Evolutionary conservation across 2,329 filamentous ascomycete species (phyloP).

Genomic region (Ophiostoma montium): DNA sequence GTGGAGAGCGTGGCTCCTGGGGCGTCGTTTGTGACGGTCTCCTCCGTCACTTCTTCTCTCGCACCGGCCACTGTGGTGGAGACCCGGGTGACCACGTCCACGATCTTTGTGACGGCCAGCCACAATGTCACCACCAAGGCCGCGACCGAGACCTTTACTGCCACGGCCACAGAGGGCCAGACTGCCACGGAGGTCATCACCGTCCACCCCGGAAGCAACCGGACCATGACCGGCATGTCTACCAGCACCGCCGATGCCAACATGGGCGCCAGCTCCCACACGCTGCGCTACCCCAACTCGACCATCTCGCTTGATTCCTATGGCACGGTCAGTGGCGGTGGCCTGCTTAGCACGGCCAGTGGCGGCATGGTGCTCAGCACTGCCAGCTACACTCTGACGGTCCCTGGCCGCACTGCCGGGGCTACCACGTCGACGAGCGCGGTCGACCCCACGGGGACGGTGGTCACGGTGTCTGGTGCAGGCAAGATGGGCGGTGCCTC

Average conservation of each 20-base stretch:
- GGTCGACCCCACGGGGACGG: constrained; percentile 10
- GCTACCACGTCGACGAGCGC: constrained; percentile 18
- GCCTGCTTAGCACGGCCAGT: constrained; percentile 6
- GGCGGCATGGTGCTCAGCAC: constrained; percentile 2
- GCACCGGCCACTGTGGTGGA: background rate
- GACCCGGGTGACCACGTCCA: background rate
- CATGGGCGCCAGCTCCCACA: background rate
- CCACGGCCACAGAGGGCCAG: background rate
- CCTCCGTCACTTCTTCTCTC: background rate
- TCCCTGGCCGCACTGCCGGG: constrained; percentile 1
- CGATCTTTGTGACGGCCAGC: background rate
- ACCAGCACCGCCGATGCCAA: constrained; percentile 6
- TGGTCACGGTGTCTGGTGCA: constrained; percentile 19
- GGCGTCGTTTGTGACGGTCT: background rate
- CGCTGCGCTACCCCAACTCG: constrained; percentile 6
- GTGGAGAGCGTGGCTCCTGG: background rate
- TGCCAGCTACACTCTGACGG: constrained; percentile 8
- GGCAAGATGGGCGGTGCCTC: constrained; percentile 12
- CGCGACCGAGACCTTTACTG: constrained; percentile 1
- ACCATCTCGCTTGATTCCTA: constrained; percentile 4
- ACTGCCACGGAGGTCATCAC: constrained; percentile 4
- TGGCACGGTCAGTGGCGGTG: background rate
- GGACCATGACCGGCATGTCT: background rate
- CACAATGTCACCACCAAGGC: background rate
- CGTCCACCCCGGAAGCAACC: background rate